These are phyloP conservation scores for Helianthus annuus DNA, from an alignment of 129 eudicot species.

Conservation along the genomic window DNA sequence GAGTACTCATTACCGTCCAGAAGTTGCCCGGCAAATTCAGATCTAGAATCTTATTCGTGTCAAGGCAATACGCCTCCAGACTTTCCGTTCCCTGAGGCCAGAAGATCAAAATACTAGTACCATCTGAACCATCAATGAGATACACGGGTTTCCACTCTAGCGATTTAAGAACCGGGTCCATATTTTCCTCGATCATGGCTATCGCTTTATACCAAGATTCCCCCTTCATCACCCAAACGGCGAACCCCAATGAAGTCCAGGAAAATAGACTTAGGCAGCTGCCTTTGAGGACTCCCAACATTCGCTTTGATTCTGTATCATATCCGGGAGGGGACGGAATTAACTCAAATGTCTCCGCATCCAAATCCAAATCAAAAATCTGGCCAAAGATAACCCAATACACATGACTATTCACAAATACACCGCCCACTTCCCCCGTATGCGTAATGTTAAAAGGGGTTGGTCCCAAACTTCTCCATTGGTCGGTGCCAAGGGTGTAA, in stretches of 20 bases:
- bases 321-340: background rate
- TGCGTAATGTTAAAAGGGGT: background rate
- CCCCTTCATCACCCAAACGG: background rate
- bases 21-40: background rate
- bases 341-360: background rate
- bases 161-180: background rate
- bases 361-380: background rate
- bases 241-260: background rate
- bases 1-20: background rate
- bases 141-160: background rate
- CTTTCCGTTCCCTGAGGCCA: background rate
- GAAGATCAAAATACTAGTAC: background rate
- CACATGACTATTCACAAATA: background rate
- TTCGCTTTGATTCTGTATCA: too few relatives aligned
- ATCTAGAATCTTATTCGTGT: background rate
- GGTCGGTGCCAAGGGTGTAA: slow-evolving; percentile 15
- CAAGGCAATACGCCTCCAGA: background rate
- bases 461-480: slow-evolving; percentile 15
- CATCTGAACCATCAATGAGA: background rate
- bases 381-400: background rate
- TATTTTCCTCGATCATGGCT: too few relatives aligned
- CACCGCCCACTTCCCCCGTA: background rate
- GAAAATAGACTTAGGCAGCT: too few relatives aligned
- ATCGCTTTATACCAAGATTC: background rate
- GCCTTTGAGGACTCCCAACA: too few relatives aligned